Evolutionary conservation across 352 stramenopile genomes (phyloP), one percentile per base, ranked within the genome.

Genomic region (Elongisporangium undulatum): DNA sequence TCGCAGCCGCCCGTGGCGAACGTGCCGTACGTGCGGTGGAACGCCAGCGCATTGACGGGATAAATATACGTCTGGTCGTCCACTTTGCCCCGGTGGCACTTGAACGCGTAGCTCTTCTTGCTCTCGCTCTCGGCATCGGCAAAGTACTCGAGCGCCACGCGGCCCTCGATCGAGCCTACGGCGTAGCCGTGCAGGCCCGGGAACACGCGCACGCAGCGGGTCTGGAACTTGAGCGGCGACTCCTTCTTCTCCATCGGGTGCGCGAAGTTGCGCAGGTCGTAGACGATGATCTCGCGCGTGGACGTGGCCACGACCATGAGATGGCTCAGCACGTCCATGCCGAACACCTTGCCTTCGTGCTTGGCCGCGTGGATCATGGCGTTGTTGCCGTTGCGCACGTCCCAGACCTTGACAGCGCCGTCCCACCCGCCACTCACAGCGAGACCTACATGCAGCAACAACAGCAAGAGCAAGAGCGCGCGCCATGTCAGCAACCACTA

Each of bases 1-100:
- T 99, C 97, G 58, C 94, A 97, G 48, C 97, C 97, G 38, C 95
- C 97, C 0, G 94, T 98, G 3, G 96, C 96, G 75, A 99, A 98
- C 1, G 95, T 99, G 24, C 90, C 90, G 59, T 89, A 87, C 61
- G 71, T 74, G 21, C 95, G 97, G 77, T 99, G 94, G 76, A 99
- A 99, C 3, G 92, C 92, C 55, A 99, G 86, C 17, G 88, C 72
- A 73, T 99, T 99, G 8, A 99, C 95, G 0, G 95, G 92, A 73
- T 97, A 99, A 41, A 98, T 87, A 55, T 89, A 79, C 39, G 88
- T 86, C 61, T 90, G 73, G 63, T 81, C 77, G 58, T 89, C 77
- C 49, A 92, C 66, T 63, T 94, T 93, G 59, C 92, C 87, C 38
- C 97, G 87, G 74, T 99, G 97, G 70, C 97, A 99, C 70, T 99